Evolutionary conservation across 116 monocot species (phyloP).

Genomic region (Papilionanthe hybrid): DNA sequence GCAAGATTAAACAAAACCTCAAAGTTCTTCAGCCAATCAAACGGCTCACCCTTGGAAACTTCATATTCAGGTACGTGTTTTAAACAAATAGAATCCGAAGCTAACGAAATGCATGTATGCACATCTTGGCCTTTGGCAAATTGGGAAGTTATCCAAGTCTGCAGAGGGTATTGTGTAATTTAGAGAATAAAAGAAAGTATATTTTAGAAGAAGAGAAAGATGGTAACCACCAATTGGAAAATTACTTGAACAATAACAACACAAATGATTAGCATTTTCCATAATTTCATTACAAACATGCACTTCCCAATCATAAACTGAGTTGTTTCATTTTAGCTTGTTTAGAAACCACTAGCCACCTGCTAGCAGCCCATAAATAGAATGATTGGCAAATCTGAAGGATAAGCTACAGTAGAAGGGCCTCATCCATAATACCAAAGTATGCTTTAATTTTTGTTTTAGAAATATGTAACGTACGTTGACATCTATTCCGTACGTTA

Average conservation of each 20-base stretch:
- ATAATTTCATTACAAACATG: not conserved
- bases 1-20: constrained; percentile 63
- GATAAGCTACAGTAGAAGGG: not conserved
- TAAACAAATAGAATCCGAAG: constrained; percentile 58
- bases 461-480: not conserved
- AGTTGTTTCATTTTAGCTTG: not conserved
- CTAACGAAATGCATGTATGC: constrained; percentile 37
- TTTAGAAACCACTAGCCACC: too few species aligned
- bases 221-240: not conserved
- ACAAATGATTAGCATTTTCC: not conserved
- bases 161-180: constrained; percentile 14
- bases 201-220: not conserved
- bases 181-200: not conserved
- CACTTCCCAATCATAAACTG: not conserved
- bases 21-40: constrained; percentile 57
- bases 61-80: constrained; percentile 51
- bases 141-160: constrained; percentile 74
- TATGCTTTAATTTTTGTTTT: not conserved
- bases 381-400: not conserved
- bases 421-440: not conserved
- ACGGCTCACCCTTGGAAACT: constrained; percentile 40
- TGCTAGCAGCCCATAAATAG: not conserved
- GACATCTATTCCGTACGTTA: not conserved
- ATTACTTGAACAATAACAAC: not conserved
- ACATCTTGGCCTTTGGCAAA: constrained; percentile 57